phyloP scores from a whole-genome alignment of 139 green algal genomes.

The Astrephomene gubernaculifera region DNA sequence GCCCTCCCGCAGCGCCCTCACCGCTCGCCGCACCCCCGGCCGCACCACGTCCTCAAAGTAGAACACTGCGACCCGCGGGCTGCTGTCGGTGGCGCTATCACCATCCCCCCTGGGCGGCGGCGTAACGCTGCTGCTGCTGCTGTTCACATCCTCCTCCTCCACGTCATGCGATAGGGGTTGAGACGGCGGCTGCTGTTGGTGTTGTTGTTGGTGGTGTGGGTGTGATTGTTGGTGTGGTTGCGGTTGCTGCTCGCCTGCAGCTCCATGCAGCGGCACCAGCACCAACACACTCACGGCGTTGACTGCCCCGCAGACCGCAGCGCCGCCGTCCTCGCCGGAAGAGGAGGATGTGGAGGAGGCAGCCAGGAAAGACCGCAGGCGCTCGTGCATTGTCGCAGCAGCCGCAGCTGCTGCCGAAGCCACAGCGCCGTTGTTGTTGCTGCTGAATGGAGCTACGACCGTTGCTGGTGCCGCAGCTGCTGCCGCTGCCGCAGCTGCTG shows the following conservation, averaged over 20 bases:
- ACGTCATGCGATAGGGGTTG: too few species aligned
- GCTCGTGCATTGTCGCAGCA: too few species aligned
- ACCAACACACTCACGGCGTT: slow-evolving; percentile 23
- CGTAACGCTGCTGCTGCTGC: too few species aligned
- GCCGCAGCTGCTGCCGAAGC: too few species aligned
- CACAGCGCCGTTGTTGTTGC: not conserved
- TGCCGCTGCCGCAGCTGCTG: not conserved
- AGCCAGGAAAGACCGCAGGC: not conserved
- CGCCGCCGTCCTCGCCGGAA: too few species aligned
- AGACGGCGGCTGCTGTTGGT: too few species aligned
- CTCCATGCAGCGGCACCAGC: not conserved
- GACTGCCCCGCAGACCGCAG: not conserved
- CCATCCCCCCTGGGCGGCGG: not conserved
- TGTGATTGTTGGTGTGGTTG: too few species aligned
- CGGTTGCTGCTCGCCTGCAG: too few species aligned
- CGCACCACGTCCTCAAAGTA: slow-evolving; percentile 81
- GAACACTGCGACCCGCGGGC: slow-evolving; percentile 62
- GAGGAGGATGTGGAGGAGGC: too few species aligned
- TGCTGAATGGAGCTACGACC: too few species aligned
- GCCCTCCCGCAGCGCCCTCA: slow-evolving; percentile 68
- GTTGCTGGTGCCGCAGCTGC: not conserved
- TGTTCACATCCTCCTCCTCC: too few species aligned
- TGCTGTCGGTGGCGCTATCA: not conserved
- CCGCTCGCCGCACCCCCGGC: slow-evolving; percentile 56
- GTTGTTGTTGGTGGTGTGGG: too few species aligned